Evolutionary conservation across 192 early-diverging fungal species (phyloP).

Genomic region (Coemansia aciculifera): DNA sequence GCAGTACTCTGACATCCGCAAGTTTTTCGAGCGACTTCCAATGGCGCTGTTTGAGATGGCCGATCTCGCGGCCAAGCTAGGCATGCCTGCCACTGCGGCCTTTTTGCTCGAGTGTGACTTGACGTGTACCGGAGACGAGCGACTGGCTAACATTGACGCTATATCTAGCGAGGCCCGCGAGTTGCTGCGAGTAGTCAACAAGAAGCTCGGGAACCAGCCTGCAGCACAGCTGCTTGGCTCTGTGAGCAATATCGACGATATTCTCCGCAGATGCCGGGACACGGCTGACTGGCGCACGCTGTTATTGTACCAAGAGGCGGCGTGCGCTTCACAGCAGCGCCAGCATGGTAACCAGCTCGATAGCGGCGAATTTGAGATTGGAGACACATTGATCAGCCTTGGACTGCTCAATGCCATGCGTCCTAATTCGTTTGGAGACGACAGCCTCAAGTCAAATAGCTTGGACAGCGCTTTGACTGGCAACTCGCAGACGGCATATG

Average conservation of each 20-base stretch:
- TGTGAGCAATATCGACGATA: constrained; percentile 22
- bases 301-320: constrained; percentile 47
- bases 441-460: background rate
- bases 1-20: constrained; percentile 42
- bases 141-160: constrained; percentile 14
- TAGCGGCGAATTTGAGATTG: constrained; percentile 22
- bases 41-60: constrained; percentile 51
- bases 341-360: background rate
- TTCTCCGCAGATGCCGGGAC: constrained; percentile 41
- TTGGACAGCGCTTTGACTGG: background rate
- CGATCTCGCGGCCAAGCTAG: constrained; percentile 35
- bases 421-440: constrained; percentile 5
- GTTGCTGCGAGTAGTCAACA: constrained; percentile 36
- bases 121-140: constrained; percentile 30
- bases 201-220: constrained; percentile 39
- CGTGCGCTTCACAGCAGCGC: background rate
- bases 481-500: constrained; percentile 26
- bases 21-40: constrained; percentile 35
- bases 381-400: constrained; percentile 43
- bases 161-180: constrained; percentile 32
- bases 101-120: constrained; percentile 53
- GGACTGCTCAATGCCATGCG: constrained; percentile 40
- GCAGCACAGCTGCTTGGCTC: constrained; percentile 38
- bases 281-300: constrained; percentile 46
- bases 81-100: constrained; percentile 36